Base-by-base conservation (phyloP, 169 alveolate genomes). In the Plasmodium vivax region DNA sequence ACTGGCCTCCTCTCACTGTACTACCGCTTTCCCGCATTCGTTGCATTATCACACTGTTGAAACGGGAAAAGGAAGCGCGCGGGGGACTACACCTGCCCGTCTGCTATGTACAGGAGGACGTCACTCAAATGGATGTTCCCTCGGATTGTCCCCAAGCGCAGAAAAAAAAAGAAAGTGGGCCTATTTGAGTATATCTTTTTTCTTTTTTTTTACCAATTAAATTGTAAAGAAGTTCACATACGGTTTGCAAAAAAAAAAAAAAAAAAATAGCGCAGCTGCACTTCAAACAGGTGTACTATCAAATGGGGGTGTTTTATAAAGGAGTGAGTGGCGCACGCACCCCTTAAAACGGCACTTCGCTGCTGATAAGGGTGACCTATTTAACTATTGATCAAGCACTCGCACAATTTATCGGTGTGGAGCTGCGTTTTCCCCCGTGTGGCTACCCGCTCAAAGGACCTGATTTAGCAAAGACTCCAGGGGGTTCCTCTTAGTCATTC, bases 401-500 rank as follows among this genome's bases (percentile, higher is more conserved):
- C 9, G 16, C 77, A 68, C 16, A 68, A 68, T 68, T 45, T 19
- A 1, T 0, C 30, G 27, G 1, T n/a, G 27, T 16, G 71, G 43
- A 56, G 12, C 7, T 2, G 45, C 72, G 12, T 47, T 54, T 23
- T 2, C 4, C 36, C 36, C 19, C 45, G 73, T 83, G n/a, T 9
- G 45, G 14, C 19, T 16, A 62, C 72, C 7, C 45, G 9, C 3
- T 90, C 74, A 90, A 62, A 81, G 10, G 73, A 90, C 83, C 27
- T 90, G 91, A 16, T 90, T 90, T 72, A 90, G 41, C 41, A 90
- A 58, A 16, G 94, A 62, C 74, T 90, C 82, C 0, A 90, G 34
- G 34, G 79, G 51, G 47, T 56, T 83, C 16, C 45, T 68, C 83
- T 81, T 90, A 30, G 83, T 90, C 45, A 90, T 81, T 38, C 43